Base-by-base conservation (phyloP, 2,329 filamentous ascomycete species). In the Colletotrichum paranaense region DNA sequence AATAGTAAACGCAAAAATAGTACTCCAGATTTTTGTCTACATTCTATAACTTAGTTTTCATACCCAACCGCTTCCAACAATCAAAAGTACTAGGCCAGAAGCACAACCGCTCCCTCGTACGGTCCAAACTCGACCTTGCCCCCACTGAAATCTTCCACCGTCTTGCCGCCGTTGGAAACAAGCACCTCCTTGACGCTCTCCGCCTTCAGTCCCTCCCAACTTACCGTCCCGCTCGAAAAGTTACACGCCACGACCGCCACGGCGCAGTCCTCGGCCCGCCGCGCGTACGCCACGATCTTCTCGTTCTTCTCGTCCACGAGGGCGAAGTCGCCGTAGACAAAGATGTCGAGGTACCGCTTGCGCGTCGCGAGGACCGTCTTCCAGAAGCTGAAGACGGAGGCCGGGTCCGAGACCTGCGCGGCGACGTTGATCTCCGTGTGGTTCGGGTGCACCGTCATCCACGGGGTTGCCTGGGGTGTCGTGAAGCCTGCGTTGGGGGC, bases 361-460 rank as follows among this genome's bases (percentile, higher is more conserved):
- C 93, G 87, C 64, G 91, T 78, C 30, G 82, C 78, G n/a, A 94
- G 83, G 67, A 92, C 86, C 0, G 81, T 81, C 55, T 88, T 86
- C 87, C 92, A 95, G 80, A 90, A 92, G 72, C 85, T 82, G 78
- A 92, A 89, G 24, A 91, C 86, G 8, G 88, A 91, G 7, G 84
- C 78, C 1, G 78, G 78, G 72, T 89, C 84, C 3, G 77, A 78
- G 3, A 85, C 78, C 79, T 93, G 90, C 0, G 83, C 77, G 2
- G 86, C 87, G 32, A 90, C 92, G 78, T 95, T 95, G 82, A 92
- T 84, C n/a, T 84, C 80, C 2, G 79, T 79, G 79, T 91, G 92
- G 78, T 91, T 88, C 68, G 92, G 88, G 78, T 94, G 91, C 52
- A 91, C 88, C 16, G 88, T 87, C 89, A 95, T 94, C 93, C 93